Conservation (phyloP, 2,329 filamentous ascomycete species). For the Fusarium subglutinans region DNA sequence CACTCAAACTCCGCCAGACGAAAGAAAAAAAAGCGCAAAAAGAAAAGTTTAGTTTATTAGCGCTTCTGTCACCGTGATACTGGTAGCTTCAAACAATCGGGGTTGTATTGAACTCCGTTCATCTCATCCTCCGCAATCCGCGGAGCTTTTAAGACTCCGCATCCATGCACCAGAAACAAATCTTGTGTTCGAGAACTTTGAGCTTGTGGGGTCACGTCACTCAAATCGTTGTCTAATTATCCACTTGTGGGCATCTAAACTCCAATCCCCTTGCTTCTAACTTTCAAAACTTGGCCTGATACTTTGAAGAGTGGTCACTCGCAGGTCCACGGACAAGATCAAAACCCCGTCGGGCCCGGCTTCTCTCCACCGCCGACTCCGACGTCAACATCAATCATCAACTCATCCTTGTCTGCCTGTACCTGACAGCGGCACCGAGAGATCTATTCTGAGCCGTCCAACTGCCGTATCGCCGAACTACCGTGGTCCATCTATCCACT, state of each 20-base stretch:
- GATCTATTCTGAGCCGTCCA: constrained; percentile 10
- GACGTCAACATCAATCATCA: constrained; percentile 16
- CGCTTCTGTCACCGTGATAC: neutral
- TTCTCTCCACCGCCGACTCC: constrained; percentile 20
- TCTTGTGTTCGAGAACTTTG: constrained; percentile 17
- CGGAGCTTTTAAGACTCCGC: constrained; percentile 5
- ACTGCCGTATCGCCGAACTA: constrained; percentile 16
- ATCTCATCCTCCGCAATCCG: constrained; percentile 6
- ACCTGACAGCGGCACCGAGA: constrained; percentile 12
- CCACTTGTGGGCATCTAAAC: constrained; percentile 4
- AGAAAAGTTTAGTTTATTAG: neutral
- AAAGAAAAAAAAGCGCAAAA: neutral
- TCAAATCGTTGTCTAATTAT: neutral
- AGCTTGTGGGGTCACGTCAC: constrained; percentile 13
- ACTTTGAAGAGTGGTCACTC: neutral
- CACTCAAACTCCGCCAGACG: neutral
- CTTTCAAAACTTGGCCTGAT: neutral
- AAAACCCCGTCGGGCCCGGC: constrained; percentile 30
- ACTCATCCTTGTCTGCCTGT: constrained; percentile 22
- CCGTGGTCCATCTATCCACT: constrained; percentile 4
- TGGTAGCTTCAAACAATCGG: neutral
- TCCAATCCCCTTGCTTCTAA: constrained; percentile 1
- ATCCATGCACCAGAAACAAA: neutral
- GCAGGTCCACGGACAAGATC: neutral
- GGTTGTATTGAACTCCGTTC: neutral